Conservation (phyloP, 345 rosid genomes). For the Noccaea bulbosa region DNA sequence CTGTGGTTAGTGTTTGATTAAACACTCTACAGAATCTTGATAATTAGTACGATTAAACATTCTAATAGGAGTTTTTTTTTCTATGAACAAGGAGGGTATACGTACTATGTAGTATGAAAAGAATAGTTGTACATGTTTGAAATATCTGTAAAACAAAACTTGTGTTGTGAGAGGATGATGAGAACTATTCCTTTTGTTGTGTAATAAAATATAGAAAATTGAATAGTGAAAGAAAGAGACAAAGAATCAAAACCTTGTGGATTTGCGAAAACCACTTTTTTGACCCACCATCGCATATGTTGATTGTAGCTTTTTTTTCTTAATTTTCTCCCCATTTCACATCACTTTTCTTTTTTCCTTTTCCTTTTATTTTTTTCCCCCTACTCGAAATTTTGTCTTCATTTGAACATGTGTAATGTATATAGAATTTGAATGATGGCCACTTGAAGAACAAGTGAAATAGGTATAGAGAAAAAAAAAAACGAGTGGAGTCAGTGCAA, state of each 20-base stretch:
- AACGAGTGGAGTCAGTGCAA: constrained; percentile 23
- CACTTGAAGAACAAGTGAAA: constrained; percentile 22
- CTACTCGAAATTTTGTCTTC: constrained; percentile 38
- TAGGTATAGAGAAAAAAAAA: neutral
- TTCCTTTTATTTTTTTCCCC: constrained; percentile 7
- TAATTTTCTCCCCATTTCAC: constrained; percentile 32
- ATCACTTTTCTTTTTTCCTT: constrained; percentile 33
- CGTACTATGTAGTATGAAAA: neutral
- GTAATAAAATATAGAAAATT: constrained; percentile 20
- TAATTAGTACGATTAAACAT: neutral
- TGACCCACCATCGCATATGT: constrained; percentile 45
- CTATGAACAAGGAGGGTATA: neutral
- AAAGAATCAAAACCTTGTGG: constrained; percentile 44
- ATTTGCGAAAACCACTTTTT: constrained; percentile 43
- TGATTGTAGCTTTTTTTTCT: constrained; percentile 42
- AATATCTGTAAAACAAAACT: neutral
- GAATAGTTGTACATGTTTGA: neutral
- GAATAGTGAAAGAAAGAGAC: constrained; percentile 44
- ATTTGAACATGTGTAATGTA: constrained; percentile 38
- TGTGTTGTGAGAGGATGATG: neutral
- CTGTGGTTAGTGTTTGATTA: neutral
- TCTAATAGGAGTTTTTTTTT: neutral
- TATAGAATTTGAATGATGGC: constrained; percentile 1
- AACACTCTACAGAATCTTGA: neutral
- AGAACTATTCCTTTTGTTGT: constrained; percentile 40